These are phyloP conservation scores for Epichloe festucae DNA, from an alignment of 2,329 filamentous ascomycete genomes.

Conservation along the genomic window DNA sequence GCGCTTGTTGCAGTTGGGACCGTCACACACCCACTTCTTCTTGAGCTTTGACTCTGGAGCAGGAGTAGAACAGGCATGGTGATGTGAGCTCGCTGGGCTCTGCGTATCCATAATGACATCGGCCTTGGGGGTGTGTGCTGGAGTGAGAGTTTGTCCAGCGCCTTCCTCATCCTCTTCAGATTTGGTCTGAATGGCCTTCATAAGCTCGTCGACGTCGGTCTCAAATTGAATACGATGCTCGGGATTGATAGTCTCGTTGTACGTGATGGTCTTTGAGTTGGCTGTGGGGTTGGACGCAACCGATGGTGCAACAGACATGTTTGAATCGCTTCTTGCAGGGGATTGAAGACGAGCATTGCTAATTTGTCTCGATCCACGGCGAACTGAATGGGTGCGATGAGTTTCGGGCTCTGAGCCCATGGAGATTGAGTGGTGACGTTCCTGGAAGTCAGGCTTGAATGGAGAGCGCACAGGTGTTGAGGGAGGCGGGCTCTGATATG, in stretches of 20 bases:
- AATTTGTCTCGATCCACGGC: conserved; percentile 15
- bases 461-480: conserved; percentile 20
- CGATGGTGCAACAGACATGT: conserved; percentile 15
- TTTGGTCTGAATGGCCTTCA: conserved; percentile 75
- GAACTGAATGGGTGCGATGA: conserved; percentile 10
- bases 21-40: conserved; percentile 61
- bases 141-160: conserved; percentile 14
- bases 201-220: conserved; percentile 77
- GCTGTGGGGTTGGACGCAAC: conserved; percentile 15
- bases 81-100: conserved; percentile 21
- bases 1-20: conserved; percentile 63
- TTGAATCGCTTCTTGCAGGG: conserved; percentile 21
- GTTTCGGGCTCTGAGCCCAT: conserved; percentile 12
- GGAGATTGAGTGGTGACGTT: conserved; percentile 14
- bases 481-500: conserved; percentile 26
- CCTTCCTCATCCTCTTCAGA: conserved; percentile 24
- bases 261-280: conserved; percentile 28
- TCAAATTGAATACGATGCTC: conserved; percentile 49
- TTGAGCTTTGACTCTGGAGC: conserved; percentile 16
- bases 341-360: conserved; percentile 22
- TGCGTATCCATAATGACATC: conserved; percentile 8
- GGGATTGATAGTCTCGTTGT: conserved; percentile 33
- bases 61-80: conserved; percentile 10
- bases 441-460: conserved; percentile 21
- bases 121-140: conserved; percentile 10